Conservation (phyloP, 75 land plant species). For the Cryptomeria japonica region DNA sequence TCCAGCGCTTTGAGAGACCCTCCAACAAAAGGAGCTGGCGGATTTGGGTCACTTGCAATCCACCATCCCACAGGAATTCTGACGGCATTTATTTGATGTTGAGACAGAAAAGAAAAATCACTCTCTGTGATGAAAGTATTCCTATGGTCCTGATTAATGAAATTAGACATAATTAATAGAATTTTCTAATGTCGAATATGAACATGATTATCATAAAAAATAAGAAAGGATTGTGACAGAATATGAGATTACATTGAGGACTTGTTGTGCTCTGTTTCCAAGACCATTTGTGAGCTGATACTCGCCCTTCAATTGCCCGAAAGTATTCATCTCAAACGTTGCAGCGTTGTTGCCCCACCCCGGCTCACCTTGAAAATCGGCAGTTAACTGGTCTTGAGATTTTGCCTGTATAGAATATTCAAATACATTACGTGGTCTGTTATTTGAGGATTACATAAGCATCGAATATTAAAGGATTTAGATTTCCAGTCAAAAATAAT, state of each 20-base stretch:
- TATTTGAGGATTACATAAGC: background rate
- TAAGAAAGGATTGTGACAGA: too few species aligned
- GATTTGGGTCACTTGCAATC: constrained; percentile 64
- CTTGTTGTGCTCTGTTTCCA: constrained; percentile 29
- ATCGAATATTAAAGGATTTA: background rate
- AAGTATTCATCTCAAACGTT: constrained; percentile 36
- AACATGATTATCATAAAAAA: background rate
- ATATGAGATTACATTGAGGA: constrained; percentile 21
- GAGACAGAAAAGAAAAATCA: constrained; percentile 62
- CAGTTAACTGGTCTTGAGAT: constrained; percentile 35
- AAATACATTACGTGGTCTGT: background rate
- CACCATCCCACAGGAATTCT: constrained; percentile 94
- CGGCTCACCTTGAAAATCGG: constrained; percentile 32
- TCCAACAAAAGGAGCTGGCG: constrained; percentile 70
- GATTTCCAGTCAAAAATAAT: background rate
- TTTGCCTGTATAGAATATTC: constrained; percentile 15
- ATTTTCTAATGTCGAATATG: background rate
- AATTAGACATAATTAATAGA: background rate
- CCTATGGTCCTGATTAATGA: constrained; percentile 29
- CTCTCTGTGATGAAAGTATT: constrained; percentile 50
- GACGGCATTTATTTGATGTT: constrained; percentile 59
- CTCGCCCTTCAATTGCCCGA: constrained; percentile 23
- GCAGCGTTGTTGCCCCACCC: constrained; percentile 39
- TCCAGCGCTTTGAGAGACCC: constrained; percentile 76
- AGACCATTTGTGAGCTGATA: constrained; percentile 47